These are phyloP conservation scores for Phytophthora idaei DNA, from an alignment of 352 stramenopile species.

Conservation along the genomic window DNA sequence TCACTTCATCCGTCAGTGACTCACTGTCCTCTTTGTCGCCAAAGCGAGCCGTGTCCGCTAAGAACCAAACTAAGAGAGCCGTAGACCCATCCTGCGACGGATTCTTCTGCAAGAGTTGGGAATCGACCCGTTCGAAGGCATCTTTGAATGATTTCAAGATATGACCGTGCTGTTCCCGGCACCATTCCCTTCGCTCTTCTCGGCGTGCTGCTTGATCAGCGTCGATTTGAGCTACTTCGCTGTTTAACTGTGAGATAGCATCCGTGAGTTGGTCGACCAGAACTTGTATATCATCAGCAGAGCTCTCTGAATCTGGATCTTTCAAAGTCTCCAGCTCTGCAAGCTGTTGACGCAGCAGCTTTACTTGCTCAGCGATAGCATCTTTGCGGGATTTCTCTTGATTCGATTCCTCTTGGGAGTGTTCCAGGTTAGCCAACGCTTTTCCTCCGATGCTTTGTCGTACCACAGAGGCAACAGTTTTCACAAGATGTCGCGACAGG, in stretches of 20 bases:
- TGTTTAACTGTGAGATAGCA: conserved; percentile 35
- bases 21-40: background rate
- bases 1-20: conserved; percentile 14
- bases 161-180: conserved; percentile 24
- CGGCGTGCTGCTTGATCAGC: conserved; percentile 33
- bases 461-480: conserved; percentile 34
- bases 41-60: conserved; percentile 20
- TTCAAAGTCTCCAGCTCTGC: conserved; percentile 27
- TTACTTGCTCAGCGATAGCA: conserved; percentile 40
- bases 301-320: conserved; percentile 1
- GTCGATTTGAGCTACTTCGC: conserved; percentile 41
- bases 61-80: conserved; percentile 58
- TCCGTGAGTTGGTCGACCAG: conserved; percentile 34
- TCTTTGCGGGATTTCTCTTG: conserved; percentile 34
- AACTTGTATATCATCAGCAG: conserved; percentile 12
- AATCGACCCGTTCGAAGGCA: conserved; percentile 50
- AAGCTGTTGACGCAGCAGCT: conserved; percentile 38
- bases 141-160: conserved; percentile 44
- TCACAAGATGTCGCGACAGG: conserved; percentile 49
- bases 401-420: conserved; percentile 17
- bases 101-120: conserved; percentile 53
- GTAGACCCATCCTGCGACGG: conserved; percentile 54
- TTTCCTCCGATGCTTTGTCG: conserved; percentile 37
- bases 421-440: conserved; percentile 23
- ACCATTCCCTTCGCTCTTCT: conserved; percentile 34